phyloP scores from a whole-genome alignment of 495 filamentous ascomycete species.

The Aeminium ludgeri region DNA sequence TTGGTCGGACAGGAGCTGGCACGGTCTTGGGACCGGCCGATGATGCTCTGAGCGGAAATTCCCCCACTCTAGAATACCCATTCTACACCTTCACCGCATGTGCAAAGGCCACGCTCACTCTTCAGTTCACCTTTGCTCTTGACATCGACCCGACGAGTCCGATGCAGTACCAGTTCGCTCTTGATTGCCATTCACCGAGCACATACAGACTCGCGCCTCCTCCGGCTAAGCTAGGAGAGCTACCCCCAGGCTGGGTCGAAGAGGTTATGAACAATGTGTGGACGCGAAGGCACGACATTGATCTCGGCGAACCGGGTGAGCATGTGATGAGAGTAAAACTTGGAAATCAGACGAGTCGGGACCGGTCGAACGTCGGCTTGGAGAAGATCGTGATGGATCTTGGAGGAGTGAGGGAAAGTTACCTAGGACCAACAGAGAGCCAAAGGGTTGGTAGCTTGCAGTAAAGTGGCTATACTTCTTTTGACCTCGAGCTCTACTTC shows the following conservation, averaged over 20 bases:
- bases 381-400: slow-evolving; percentile 53
- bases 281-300: slow-evolving; percentile 39
- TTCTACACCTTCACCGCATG: slow-evolving; percentile 43
- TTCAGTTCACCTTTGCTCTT: slow-evolving; percentile 42
- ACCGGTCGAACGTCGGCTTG: slow-evolving; percentile 39
- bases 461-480: no score
- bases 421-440: slow-evolving; percentile 57
- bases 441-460: no score
- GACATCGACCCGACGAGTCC: slow-evolving; percentile 43
- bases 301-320: slow-evolving; percentile 30
- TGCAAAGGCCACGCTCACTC: slow-evolving; percentile 37
- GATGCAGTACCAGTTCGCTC: slow-evolving; percentile 41
- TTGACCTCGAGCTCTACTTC: no score
- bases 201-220: slow-evolving; percentile 35
- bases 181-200: slow-evolving; percentile 32
- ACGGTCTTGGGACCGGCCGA: slow-evolving; percentile 35
- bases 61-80: slow-evolving; percentile 45
- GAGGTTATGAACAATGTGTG: slow-evolving; percentile 43
- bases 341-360: slow-evolving; percentile 23
- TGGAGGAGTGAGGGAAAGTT: slow-evolving; percentile 47
- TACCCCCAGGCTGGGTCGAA: slow-evolving; percentile 38
- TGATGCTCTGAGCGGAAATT: slow-evolving; percentile 29
- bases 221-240: slow-evolving; percentile 25
- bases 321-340: slow-evolving; percentile 41
- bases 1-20: slow-evolving; percentile 40